These are phyloP conservation scores for Parastagonospora avenae DNA, from an alignment of 2,329 filamentous ascomycete genomes.

Conservation along the genomic window DNA sequence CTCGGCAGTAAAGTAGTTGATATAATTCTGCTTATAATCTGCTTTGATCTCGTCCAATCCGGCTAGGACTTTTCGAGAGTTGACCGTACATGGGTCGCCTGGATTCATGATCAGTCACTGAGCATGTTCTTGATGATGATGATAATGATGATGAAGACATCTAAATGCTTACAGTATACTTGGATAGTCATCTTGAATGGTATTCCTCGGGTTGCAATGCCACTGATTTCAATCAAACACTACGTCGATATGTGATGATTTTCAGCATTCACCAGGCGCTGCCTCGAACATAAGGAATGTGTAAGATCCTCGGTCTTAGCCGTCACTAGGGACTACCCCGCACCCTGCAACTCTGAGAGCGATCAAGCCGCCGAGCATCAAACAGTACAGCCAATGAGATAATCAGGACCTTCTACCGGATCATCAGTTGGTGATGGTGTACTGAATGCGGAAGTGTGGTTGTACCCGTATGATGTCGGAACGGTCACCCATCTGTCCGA, in stretches of 20 bases:
- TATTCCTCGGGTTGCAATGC: too few relatives aligned
- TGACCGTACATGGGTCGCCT: constrained; percentile 49
- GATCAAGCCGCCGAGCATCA: too few relatives aligned
- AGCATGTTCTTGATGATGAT: neutral
- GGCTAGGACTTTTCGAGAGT: constrained; percentile 50
- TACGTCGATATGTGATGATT: neutral
- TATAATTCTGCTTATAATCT: constrained; percentile 44
- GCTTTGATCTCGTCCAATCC: constrained; percentile 45
- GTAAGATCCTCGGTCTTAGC: neutral
- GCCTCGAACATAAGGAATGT: neutral
- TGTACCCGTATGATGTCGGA: too few relatives aligned
- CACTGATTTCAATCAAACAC: too few relatives aligned
- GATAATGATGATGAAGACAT: neutral
- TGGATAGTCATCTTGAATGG: constrained; percentile 16
- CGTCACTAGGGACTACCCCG: neutral
- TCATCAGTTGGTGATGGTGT: too few relatives aligned
- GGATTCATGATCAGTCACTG: neutral
- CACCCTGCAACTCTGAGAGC: neutral
- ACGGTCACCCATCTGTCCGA: too few relatives aligned
- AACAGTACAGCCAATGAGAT: too few relatives aligned
- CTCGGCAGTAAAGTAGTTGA: constrained; percentile 49
- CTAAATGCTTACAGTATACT: constrained; percentile 11
- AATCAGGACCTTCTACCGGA: too few relatives aligned
- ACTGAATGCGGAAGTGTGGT: too few relatives aligned
- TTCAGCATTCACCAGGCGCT: neutral